These are phyloP conservation scores for Rugonectria rugulosa DNA, from an alignment of 2,329 filamentous ascomycete species.

Conservation along the genomic window DNA sequence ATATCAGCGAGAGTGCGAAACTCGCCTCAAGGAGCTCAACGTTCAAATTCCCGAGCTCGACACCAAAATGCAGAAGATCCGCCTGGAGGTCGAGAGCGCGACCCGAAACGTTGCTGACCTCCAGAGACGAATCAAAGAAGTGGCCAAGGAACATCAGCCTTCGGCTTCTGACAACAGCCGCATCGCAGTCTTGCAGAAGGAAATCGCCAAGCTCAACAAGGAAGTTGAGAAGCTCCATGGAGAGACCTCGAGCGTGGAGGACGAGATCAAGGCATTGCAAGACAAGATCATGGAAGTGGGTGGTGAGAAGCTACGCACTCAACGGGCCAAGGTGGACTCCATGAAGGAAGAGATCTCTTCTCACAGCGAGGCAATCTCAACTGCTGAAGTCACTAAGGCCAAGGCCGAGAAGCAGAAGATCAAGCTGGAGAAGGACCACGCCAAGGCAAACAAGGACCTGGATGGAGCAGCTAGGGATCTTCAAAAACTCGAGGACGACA, in stretches of 20 bases:
- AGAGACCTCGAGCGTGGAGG: slow-evolving; percentile 89
- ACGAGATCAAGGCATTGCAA: slow-evolving; percentile 90
- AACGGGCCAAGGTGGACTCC: slow-evolving; percentile 89
- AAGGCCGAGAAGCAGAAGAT: slow-evolving; percentile 92
- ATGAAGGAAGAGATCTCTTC: slow-evolving; percentile 86
- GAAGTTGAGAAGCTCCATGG: slow-evolving; percentile 81
- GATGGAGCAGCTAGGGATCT: slow-evolving; percentile 75
- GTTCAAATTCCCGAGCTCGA: slow-evolving; percentile 85
- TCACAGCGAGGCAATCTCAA: slow-evolving; percentile 82
- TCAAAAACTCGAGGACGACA: slow-evolving; percentile 79
- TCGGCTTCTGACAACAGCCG: slow-evolving; percentile 82
- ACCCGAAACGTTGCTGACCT: slow-evolving; percentile 85
- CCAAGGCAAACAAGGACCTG: slow-evolving; percentile 81
- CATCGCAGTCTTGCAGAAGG: slow-evolving; percentile 76
- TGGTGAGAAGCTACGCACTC: slow-evolving; percentile 87
- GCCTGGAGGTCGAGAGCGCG: slow-evolving; percentile 86
- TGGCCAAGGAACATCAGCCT: slow-evolving; percentile 80
- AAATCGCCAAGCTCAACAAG: slow-evolving; percentile 75
- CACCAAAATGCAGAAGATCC: slow-evolving; percentile 89
- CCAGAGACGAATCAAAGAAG: slow-evolving; percentile 83
- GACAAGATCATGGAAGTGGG: slow-evolving; percentile 99
- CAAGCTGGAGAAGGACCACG: slow-evolving; percentile 86
- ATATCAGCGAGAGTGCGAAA: slow-evolving; percentile 81
- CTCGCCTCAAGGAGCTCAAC: slow-evolving; percentile 73
- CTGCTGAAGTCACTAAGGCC: slow-evolving; percentile 84